phyloP scores from a whole-genome alignment of 129 eudicot genomes.

The Helianthus annuus region DNA sequence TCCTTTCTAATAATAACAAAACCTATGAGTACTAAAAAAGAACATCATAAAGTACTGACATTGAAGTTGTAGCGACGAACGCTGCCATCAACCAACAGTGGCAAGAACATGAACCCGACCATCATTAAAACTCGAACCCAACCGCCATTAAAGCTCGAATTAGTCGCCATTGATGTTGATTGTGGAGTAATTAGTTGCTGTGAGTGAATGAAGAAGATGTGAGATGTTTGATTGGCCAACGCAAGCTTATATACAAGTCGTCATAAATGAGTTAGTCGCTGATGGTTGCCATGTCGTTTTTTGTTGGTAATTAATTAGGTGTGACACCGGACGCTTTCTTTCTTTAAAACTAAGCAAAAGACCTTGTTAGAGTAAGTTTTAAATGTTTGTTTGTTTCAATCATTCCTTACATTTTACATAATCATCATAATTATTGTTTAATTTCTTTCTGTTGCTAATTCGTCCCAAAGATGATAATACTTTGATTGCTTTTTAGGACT shows the following conservation, averaged over 20 bases:
- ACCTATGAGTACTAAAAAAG: not conserved
- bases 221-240: constrained; percentile 39
- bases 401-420: constrained; percentile 46
- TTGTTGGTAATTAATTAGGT: constrained; percentile 48
- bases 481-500: too few species aligned
- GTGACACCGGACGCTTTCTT: constrained; percentile 37
- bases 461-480: not conserved
- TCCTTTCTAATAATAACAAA: not conserved
- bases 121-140: constrained; percentile 43
- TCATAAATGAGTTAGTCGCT: not conserved
- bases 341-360: constrained; percentile 37
- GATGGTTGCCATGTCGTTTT: constrained; percentile 53
- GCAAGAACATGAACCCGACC: constrained; percentile 44
- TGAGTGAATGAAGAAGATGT: constrained; percentile 14
- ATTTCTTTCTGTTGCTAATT: not conserved
- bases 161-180: constrained; percentile 23
- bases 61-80: constrained; percentile 76
- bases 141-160: constrained; percentile 31
- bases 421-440: constrained; percentile 13
- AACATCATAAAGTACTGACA: constrained; percentile 39
- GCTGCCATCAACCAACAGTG: constrained; percentile 41
- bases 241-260: constrained; percentile 52
- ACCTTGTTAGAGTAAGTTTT: constrained; percentile 29
- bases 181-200: not conserved
- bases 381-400: constrained; percentile 31